Percentiles rank a stretch among this genome's conserved stretches.
These are phyloP conservation scores for Ichthyophonus hoferi DNA, from an alignment of 208 protist genomes.

Conservation along the genomic window DNA sequence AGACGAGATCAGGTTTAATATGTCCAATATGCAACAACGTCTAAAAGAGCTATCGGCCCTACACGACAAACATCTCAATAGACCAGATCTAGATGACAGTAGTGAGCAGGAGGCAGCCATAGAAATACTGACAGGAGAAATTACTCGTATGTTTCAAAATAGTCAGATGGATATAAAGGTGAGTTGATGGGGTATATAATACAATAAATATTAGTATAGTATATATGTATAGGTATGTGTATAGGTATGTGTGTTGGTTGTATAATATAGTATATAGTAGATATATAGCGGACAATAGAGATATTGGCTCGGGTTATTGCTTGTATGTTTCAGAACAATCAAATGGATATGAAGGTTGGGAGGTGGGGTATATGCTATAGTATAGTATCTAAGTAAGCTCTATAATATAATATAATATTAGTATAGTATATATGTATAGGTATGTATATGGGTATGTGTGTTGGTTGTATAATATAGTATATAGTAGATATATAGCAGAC, in stretches of 20 bases:
- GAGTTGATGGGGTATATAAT: background rate
- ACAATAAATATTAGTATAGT: too few species aligned
- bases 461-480: too few species aligned
- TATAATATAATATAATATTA: too few species aligned
- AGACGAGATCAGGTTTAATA: constrained; percentile 13
- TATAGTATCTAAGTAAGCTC: too few species aligned
- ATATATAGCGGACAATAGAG: too few species aligned
- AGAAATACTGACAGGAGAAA: constrained; percentile 18
- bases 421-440: too few species aligned
- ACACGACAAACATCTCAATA: constrained; percentile 25
- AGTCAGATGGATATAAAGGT: background rate
- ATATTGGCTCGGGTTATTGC: constrained; percentile 16
- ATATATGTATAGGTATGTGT: too few species aligned
- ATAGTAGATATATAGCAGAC: too few species aligned
- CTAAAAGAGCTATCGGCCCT: constrained; percentile 1
- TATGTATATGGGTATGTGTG: too few species aligned
- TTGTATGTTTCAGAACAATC: background rate
- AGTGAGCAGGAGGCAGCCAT: constrained; percentile 13
- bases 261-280: too few species aligned
- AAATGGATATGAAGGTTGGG: background rate
- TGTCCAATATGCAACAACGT: background rate
- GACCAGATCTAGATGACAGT: constrained; percentile 4
- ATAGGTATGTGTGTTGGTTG: too few species aligned
- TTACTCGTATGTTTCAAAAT: constrained; percentile 11
- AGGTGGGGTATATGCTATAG: background rate